phyloP scores from a whole-genome alignment of 345 rosid genomes.

The Pugionium dolabratum region DNA sequence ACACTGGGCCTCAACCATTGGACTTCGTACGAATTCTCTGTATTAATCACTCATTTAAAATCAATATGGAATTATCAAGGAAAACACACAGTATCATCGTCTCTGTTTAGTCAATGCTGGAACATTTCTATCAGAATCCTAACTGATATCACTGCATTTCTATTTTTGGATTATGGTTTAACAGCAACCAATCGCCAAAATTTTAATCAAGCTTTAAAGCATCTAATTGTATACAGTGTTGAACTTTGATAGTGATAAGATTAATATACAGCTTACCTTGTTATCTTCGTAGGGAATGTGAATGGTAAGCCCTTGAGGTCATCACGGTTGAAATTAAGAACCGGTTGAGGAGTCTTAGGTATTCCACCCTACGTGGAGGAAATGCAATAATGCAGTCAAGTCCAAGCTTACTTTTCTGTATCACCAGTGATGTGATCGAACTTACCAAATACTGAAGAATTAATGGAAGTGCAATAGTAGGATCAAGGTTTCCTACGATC shows the following conservation, averaged over 20 bases:
- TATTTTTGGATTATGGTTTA: conserved; percentile 3
- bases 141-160: neutral
- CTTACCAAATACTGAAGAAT: conserved; percentile 88
- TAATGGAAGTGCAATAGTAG: conserved; percentile 65
- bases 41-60: conserved; percentile 38
- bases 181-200: neutral
- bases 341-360: conserved; percentile 69
- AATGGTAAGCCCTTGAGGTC: conserved; percentile 84
- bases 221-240: neutral
- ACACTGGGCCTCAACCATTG: conserved; percentile 93
- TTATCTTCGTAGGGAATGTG: conserved; percentile 62
- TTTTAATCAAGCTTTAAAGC: neutral
- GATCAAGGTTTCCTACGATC: conserved; percentile 85
- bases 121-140: conserved; percentile 2
- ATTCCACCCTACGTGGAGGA: conserved; percentile 68
- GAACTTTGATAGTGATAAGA: conserved; percentile 6
- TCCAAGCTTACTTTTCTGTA: neutral
- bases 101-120: neutral
- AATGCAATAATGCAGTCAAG: conserved; percentile 15
- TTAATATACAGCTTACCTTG: conserved; percentile 48
- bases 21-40: conserved; percentile 84
- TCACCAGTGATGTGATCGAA: conserved; percentile 17
- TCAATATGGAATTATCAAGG: conserved; percentile 4
- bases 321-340: conserved; percentile 62
- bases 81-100: neutral